phyloP scores from a whole-genome alignment of 106 monocot genomes.

The Vanilla planifolia region DNA sequence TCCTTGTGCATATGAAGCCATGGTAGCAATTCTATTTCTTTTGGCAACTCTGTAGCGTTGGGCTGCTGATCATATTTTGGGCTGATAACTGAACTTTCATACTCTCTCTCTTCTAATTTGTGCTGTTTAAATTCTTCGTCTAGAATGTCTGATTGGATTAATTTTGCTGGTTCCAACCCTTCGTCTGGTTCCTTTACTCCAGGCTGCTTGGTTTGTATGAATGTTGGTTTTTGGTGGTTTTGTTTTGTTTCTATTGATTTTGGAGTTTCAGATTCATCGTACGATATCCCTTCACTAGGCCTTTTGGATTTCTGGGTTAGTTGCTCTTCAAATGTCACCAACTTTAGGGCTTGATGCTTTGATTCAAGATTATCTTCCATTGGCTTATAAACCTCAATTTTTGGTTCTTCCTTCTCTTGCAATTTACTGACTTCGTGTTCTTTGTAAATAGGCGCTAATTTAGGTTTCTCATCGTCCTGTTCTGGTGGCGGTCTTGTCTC shows the following conservation, averaged over 20 bases:
- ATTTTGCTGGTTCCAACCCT: not conserved
- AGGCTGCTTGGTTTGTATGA: too few relatives aligned
- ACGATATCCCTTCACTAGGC: too few relatives aligned
- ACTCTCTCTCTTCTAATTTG: not conserved
- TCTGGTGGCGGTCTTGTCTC: too few relatives aligned
- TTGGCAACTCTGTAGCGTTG: not conserved
- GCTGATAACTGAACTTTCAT: not conserved
- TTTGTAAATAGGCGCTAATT: not conserved
- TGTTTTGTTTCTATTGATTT: too few relatives aligned
- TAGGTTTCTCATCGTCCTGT: not conserved
- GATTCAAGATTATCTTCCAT: too few relatives aligned
- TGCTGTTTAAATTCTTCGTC: not conserved
- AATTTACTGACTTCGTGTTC: not conserved
- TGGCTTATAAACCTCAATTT: too few relatives aligned
- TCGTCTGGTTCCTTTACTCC: not conserved
- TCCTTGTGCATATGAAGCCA: not conserved
- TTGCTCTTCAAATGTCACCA: too few relatives aligned
- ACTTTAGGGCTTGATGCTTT: too few relatives aligned
- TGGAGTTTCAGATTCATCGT: too few relatives aligned
- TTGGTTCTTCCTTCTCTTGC: not conserved
- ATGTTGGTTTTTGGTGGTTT: too few relatives aligned
- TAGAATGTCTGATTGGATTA: not conserved
- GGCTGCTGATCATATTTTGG: not conserved
- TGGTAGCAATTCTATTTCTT: not conserved
- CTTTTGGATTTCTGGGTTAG: too few relatives aligned